Evolutionary conservation across 176 grass and related monocot species (phyloP).

Genomic region (Paspalum notatum): DNA sequence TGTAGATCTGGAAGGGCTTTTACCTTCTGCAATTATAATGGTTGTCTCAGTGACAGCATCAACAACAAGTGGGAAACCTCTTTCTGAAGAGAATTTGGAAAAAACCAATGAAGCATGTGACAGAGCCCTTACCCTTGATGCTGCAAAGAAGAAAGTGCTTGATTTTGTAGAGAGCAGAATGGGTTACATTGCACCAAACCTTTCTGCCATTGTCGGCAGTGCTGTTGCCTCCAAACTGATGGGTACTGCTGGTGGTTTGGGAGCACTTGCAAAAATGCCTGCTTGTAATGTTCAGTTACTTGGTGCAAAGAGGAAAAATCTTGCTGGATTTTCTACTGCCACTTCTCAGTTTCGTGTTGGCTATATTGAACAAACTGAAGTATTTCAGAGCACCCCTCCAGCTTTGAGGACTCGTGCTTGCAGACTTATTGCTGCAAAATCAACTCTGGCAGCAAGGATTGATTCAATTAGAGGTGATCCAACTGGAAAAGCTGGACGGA

Average conservation of each 20-base stretch:
- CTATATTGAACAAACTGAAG: slow-evolving; percentile 89
- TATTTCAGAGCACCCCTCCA: slow-evolving; percentile 87
- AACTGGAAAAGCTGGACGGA: slow-evolving; percentile 76
- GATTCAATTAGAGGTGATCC: slow-evolving; percentile 88
- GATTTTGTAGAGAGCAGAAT: slow-evolving; percentile 92
- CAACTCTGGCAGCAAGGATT: slow-evolving; percentile 77
- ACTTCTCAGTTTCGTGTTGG: slow-evolving; percentile 76
- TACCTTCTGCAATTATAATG: slow-evolving; percentile 95
- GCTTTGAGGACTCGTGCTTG: slow-evolving; percentile 66
- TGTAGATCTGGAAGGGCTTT: slow-evolving; percentile 82
- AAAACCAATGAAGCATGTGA: slow-evolving; percentile 84
- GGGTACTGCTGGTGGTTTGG: slow-evolving; percentile 84
- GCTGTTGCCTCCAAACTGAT: slow-evolving; percentile 86
- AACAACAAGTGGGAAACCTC: slow-evolving; percentile 84
- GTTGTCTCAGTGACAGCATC: slow-evolving; percentile 84
- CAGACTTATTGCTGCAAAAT: slow-evolving; percentile 73
- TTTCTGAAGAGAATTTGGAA: slow-evolving; percentile 72
- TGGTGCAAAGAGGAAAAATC: slow-evolving; percentile 79
- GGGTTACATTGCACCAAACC: slow-evolving; percentile 85
- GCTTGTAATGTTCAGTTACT: slow-evolving; percentile 92
- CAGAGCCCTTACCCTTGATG: slow-evolving; percentile 76
- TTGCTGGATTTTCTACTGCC: slow-evolving; percentile 85
- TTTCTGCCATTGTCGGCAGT: slow-evolving; percentile 84
- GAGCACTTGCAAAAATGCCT: slow-evolving; percentile 87
- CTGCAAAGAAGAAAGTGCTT: slow-evolving; percentile 90